Evolutionary conservation across 2,329 filamentous ascomycete genomes (phyloP), one percentile per base, ranked within the genome.

Genomic region (Daldinia sp.): DNA sequence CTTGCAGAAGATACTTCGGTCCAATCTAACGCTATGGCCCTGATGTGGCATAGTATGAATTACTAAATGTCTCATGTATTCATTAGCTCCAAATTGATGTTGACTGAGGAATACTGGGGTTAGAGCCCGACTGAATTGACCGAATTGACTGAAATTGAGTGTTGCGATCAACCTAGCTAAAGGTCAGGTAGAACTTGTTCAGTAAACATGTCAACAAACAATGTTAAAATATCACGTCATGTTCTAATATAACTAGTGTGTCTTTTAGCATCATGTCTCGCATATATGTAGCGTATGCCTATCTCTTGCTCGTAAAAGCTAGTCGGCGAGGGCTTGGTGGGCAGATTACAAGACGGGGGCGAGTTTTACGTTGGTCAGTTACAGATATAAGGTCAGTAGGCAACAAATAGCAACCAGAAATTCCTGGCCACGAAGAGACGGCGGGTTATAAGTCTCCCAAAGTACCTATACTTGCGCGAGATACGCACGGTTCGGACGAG

Each of bases 1-100:
- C 41, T 59, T 64, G 57, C 61, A 63, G 64, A 59, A 64, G 51
- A 59, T 61, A 58, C 51, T 51, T 55, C 23, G 17, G 41, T 43
- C 47, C 5, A 55, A 48, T 50, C 21, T 51, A 45, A 55, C 58
- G 45, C 29, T 50, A 41, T 41, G 34, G 35, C 45, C 61, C 48
- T 53, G 45, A 62, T 61, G n/a, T n/a, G 53, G 54, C 10, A 58
- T 61, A 61, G 54, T 5, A 7, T 17, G 19, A 32, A 19, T 34
- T 19, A 32, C 32, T 51, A 51, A 54, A 51, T 63, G 53, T 64
- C 57, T 60, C 57, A 64, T 29, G 19, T 41, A 25, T 17, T 43
- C 8, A 32, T 34, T 39, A 39, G 37, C 50, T 39, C 34, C 25
- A 45, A 58, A 59, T 58, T 43, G 11, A 41, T 37, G 19, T 55